A percentile compares a stretch with the other conserved stretches of the same genome.
These are phyloP conservation scores for Neonectria hederae DNA, from an alignment of 2,329 filamentous ascomycete genomes.

Conservation along the genomic window DNA sequence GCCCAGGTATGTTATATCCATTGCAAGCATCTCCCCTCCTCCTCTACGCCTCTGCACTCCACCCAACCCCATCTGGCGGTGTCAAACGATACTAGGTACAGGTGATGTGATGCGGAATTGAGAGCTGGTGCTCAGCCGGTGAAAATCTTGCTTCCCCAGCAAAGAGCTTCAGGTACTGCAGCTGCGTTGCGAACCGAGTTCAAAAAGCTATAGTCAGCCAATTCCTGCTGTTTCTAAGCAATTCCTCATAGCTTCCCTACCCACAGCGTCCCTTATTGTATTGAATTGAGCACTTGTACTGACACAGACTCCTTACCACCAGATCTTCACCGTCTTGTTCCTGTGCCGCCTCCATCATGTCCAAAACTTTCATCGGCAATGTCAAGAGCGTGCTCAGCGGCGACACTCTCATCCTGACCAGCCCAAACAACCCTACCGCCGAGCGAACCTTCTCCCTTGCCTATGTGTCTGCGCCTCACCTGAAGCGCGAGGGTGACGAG, in stretches of 20 bases:
- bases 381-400: slow-evolving; percentile 96
- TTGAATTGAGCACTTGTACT: slow-evolving; percentile 22
- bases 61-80: slow-evolving; percentile 29
- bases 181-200: neutral
- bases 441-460: slow-evolving; percentile 91
- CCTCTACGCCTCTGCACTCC: neutral
- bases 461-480: slow-evolving; percentile 87
- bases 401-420: slow-evolving; percentile 87
- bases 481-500: slow-evolving; percentile 91
- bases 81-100: slow-evolving; percentile 19
- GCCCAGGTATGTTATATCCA: slow-evolving; percentile 36
- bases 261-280: neutral
- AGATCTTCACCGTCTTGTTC: slow-evolving; percentile 36
- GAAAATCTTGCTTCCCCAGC: neutral
- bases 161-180: neutral
- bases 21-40: neutral
- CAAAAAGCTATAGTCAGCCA: neutral
- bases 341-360: slow-evolving; percentile 52
- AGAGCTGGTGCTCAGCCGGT: slow-evolving; percentile 24
- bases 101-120: slow-evolving; percentile 19
- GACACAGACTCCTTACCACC: slow-evolving; percentile 19
- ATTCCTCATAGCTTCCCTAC: neutral
- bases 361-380: slow-evolving; percentile 69
- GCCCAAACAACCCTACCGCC: slow-evolving; percentile 80
- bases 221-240: neutral